Evolutionary conservation across 257 asterid species (phyloP).

Genomic region (Gentiana straminea): DNA sequence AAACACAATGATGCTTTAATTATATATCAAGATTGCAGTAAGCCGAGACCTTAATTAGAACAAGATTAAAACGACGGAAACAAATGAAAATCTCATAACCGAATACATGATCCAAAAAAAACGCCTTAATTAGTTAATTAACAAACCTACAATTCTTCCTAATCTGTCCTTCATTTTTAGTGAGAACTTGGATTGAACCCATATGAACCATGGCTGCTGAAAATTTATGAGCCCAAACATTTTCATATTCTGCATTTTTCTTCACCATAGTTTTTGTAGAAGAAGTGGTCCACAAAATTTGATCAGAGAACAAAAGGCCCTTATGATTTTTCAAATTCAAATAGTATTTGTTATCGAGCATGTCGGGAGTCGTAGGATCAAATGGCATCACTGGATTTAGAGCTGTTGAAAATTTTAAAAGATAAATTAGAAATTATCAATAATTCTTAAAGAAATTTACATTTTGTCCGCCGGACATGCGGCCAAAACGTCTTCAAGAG

Average conservation of each 20-base stretch:
- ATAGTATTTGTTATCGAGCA: slow-evolving; percentile 12
- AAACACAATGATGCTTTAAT: too few relatives aligned
- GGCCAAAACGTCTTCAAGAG: too few relatives aligned
- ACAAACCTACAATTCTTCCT: slow-evolving; percentile 20
- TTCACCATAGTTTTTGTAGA: slow-evolving; percentile 27
- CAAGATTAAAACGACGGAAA: too few relatives aligned
- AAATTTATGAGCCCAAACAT: slow-evolving; percentile 26
- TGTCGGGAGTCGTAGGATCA: slow-evolving; percentile 9
- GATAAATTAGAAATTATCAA: too few relatives aligned
- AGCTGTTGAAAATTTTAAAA: neutral
- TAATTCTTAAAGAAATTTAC: too few relatives aligned
- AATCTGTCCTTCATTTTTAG: slow-evolving; percentile 35
- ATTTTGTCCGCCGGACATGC: too few relatives aligned
- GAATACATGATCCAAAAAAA: neutral
- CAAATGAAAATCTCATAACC: too few relatives aligned
- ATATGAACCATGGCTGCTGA: slow-evolving; percentile 52
- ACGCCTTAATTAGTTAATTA: neutral
- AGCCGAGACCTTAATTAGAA: too few relatives aligned
- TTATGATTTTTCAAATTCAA: slow-evolving; percentile 6
- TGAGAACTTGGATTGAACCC: slow-evolving; percentile 42
- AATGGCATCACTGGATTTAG: slow-evolving; percentile 4
- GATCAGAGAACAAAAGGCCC: slow-evolving; percentile 13
- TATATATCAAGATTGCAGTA: too few relatives aligned
- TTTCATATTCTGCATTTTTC: slow-evolving; percentile 18
- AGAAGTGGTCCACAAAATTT: slow-evolving; percentile 9